These are phyloP conservation scores for Thielaviopsis punctulata DNA, from an alignment of 2,329 filamentous ascomycete genomes.

Conservation along the genomic window DNA sequence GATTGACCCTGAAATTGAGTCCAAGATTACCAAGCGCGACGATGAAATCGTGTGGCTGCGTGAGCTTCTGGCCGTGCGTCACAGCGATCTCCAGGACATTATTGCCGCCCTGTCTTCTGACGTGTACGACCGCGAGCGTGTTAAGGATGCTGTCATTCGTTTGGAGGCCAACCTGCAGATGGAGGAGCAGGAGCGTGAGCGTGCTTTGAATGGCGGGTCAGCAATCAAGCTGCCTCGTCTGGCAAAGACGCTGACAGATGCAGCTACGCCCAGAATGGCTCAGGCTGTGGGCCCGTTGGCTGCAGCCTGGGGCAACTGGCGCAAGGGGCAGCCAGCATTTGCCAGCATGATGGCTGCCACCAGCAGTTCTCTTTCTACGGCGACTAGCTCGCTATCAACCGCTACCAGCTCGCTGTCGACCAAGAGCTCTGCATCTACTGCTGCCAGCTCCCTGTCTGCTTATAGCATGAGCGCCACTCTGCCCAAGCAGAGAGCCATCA, in stretches of 20 bases:
- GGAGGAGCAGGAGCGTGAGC: constrained; percentile 90
- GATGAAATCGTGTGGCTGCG: constrained; percentile 91
- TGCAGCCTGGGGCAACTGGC: constrained; percentile 97
- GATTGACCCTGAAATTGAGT: constrained; percentile 58
- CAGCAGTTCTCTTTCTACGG: constrained; percentile 25
- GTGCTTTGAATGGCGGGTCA: constrained; percentile 55
- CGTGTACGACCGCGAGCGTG: constrained; percentile 56
- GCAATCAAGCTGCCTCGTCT: constrained; percentile 56
- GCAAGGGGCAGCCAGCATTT: constrained; percentile 43
- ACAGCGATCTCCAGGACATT: constrained; percentile 84
- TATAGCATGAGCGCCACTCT: background rate
- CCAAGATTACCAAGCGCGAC: constrained; percentile 77
- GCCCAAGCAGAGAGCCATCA: background rate
- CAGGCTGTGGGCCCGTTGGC: constrained; percentile 60
- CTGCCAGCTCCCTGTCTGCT: constrained; percentile 12
- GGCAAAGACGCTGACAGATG: constrained; percentile 36
- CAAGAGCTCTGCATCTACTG: constrained; percentile 21
- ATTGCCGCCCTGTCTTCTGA: constrained; percentile 58
- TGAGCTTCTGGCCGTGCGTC: constrained; percentile 76
- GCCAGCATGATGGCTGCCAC: constrained; percentile 27
- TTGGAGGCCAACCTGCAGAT: constrained; percentile 91
- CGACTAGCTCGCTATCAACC: constrained; percentile 20
- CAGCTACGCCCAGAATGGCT: constrained; percentile 61
- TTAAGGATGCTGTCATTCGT: constrained; percentile 82
- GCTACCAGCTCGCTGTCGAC: constrained; percentile 49